Base-by-base conservation (phyloP, 805 yeast species). In the Vanderwaltozyma yarrowii region DNA sequence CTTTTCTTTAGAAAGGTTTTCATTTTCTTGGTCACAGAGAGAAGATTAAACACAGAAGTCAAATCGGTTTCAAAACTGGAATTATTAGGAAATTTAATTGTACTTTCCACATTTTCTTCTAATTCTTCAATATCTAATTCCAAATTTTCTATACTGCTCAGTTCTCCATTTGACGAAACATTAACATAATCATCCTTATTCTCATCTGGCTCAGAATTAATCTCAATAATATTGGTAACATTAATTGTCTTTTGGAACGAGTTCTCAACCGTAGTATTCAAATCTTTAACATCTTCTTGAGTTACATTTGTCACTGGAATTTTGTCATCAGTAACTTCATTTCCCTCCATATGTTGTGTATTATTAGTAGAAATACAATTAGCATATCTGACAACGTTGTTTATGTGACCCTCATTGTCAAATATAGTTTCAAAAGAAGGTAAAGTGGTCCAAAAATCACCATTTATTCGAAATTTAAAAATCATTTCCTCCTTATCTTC, bases 91-190 rank as follows among this genome's bases (percentile, higher is more conserved):
- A 21, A 12, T 12, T 21, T 5, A 15, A 35, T 16, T 2, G 38
- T 30, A 21, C 20, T 14, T 13, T 30, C 36, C 4, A 33, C 20
- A 25, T 30, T 30, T 24, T 30, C 32, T 15, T 35, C 33, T 5
- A 21, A 21, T 4, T 36, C 30, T 17, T 29, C 26, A n/a, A 16
- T n/a, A n/a, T 29, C 35, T 5, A 23, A 29, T 13, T 31, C 45
- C 29, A 56, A 37, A 32, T 56, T 54, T 36, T 56, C 61, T 2
- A 54, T 45, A 32, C 58, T 54, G 35, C 59, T 51, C 20, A 56
- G 36, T 35, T 56, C 59, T 24, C 55, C 51, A 26, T 47, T 48
- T 2, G 61, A 56, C 7, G 58, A 51, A 14, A 56, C 44, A 20
- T 54, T 54, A 5, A 56, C 49, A 30, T 50, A 56, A 27, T 54